Evolutionary conservation across 1,139 yeast genomes (phyloP).

Genomic region (Geotrichum restrictum): DNA sequence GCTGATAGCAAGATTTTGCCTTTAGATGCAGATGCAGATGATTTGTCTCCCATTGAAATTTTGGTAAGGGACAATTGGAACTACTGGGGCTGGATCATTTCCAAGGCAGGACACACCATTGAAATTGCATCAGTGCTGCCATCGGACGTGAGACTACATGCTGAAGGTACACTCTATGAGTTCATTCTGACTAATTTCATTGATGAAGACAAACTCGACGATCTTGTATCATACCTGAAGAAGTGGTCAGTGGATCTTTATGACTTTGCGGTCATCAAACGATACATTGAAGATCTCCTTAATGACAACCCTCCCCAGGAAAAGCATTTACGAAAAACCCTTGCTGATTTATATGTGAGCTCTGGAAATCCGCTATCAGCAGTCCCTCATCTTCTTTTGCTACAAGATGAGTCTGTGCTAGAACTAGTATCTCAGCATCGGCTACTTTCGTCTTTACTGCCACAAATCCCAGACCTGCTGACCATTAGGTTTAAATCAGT

Average conservation of each 20-base stretch:
- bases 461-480: constrained; percentile 51
- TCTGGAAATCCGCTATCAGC: constrained; percentile 60
- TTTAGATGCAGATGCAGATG: constrained; percentile 1
- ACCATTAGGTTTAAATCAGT: constrained; percentile 42
- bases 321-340: constrained; percentile 43
- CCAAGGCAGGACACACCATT: constrained; percentile 47
- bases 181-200: constrained; percentile 52
- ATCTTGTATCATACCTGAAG: constrained; percentile 39
- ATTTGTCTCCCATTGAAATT: background rate
- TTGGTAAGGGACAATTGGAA: constrained; percentile 53
- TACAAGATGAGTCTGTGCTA: constrained; percentile 53
- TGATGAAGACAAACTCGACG: constrained; percentile 38
- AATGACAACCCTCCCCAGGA: constrained; percentile 30
- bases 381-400: constrained; percentile 53
- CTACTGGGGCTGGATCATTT: constrained; percentile 54
- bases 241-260: constrained; percentile 61
- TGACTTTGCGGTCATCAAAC: constrained; percentile 47
- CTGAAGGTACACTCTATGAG: constrained; percentile 48
- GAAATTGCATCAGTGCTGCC: constrained; percentile 57
- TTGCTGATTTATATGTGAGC: constrained; percentile 57
- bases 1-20: background rate
- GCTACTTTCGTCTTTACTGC: constrained; percentile 49
- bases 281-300: constrained; percentile 46
- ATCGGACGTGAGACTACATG: constrained; percentile 36
- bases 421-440: constrained; percentile 59